These are phyloP conservation scores for Delitschia confertaspora DNA, from an alignment of 495 filamentous ascomycete genomes.

Conservation along the genomic window DNA sequence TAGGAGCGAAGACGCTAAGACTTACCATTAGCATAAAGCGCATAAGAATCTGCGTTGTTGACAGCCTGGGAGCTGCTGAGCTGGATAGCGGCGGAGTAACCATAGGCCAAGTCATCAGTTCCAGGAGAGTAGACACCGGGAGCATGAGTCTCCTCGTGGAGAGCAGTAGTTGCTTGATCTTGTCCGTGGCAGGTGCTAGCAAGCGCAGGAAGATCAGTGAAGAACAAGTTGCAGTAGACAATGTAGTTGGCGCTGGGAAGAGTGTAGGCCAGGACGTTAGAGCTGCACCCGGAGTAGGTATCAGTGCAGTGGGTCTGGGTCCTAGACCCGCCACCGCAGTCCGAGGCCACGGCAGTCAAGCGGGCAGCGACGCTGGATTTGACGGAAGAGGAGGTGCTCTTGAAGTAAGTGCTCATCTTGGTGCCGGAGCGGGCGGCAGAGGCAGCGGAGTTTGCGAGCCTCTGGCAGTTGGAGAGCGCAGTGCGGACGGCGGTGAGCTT, in stretches of 20 bases:
- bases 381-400: conserved; percentile 40
- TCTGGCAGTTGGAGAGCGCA: conserved; percentile 44
- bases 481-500: conserved; percentile 36
- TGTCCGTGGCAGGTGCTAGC: conserved; percentile 45
- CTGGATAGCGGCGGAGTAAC: conserved; percentile 42
- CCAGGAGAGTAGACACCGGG: conserved; percentile 44
- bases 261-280: conserved; percentile 50
- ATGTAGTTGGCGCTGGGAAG: conserved; percentile 44
- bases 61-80: conserved; percentile 42
- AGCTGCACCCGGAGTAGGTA: conserved; percentile 40
- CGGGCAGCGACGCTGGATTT: conserved; percentile 45
- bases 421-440: conserved; percentile 42
- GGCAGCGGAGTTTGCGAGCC: conserved; percentile 46
- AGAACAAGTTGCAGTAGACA: conserved; percentile 51
- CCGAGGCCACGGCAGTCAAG: conserved; percentile 42
- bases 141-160: conserved; percentile 58
- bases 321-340: conserved; percentile 40
- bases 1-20: conserved; percentile 3
- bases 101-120: conserved; percentile 51
- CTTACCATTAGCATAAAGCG: conserved; percentile 52
- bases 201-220: conserved; percentile 40
- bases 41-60: conserved; percentile 54
- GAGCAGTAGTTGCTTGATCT: conserved; percentile 50
- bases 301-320: conserved; percentile 49
- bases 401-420: conserved; percentile 49